These are phyloP conservation scores for Pythium periplocum DNA, from an alignment of 352 stramenopile genomes.

Conservation along the genomic window DNA sequence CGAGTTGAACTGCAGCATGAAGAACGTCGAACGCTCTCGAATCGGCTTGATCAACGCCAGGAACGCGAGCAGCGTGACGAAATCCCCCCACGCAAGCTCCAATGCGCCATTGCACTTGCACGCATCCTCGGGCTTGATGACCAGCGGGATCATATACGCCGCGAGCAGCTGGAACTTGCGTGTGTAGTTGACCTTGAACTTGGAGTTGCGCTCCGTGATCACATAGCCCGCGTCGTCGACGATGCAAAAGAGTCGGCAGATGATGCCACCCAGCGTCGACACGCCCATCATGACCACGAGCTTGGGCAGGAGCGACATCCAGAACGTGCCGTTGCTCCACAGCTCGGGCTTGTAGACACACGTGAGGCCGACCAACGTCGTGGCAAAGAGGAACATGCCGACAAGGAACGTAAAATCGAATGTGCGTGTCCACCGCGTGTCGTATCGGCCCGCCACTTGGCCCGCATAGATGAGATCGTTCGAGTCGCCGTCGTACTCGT, in stretches of 20 bases:
- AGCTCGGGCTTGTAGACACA: slow-evolving; percentile 54
- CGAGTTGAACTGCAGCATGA: slow-evolving; percentile 89
- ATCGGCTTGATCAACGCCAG: slow-evolving; percentile 83
- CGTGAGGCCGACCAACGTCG: slow-evolving; percentile 51
- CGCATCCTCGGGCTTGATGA: slow-evolving; percentile 36
- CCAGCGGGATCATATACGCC: slow-evolving; percentile 76
- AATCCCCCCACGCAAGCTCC: slow-evolving; percentile 75
- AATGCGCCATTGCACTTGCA: slow-evolving; percentile 51
- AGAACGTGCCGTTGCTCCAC: slow-evolving; percentile 68
- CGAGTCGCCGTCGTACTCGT: slow-evolving; percentile 75
- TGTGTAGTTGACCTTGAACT: slow-evolving; percentile 88
- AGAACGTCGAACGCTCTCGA: slow-evolving; percentile 72
- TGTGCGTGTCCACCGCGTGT: slow-evolving; percentile 78
- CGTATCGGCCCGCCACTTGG: slow-evolving; percentile 72
- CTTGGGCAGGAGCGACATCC: slow-evolving; percentile 76
- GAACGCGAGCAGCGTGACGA: slow-evolving; percentile 78
- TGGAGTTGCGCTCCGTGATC: slow-evolving; percentile 79
- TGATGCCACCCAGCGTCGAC: slow-evolving; percentile 58
- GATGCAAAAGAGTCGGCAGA: slow-evolving; percentile 76
- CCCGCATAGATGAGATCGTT: slow-evolving; percentile 82
- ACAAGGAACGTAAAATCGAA: slow-evolving; percentile 82
- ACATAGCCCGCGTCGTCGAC: slow-evolving; percentile 82
- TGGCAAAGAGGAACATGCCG: slow-evolving; percentile 51
- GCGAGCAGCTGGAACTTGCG: slow-evolving; percentile 82
- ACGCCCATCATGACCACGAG: slow-evolving; percentile 79